These are phyloP conservation scores for Phragmites australis DNA, from an alignment of 176 grass and related monocot genomes.

Conservation along the genomic window DNA sequence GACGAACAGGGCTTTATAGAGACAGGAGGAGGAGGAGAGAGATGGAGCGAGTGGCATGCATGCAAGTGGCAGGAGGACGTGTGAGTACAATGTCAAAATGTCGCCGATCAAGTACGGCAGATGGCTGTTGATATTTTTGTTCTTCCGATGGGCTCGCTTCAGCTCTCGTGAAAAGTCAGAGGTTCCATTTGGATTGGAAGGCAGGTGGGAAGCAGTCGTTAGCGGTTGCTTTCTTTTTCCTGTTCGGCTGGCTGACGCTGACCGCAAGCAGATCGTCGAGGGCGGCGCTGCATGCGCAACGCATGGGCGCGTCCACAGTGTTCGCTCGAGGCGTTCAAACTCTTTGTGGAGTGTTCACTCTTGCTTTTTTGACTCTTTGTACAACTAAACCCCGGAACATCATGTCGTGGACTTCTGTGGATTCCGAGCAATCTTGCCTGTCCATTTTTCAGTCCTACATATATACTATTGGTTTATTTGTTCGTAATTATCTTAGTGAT, in stretches of 20 bases:
- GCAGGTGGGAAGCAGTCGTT: slow-evolving; percentile 33
- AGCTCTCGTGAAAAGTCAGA: slow-evolving; percentile 29
- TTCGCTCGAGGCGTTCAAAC: slow-evolving; percentile 1
- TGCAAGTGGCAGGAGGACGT: not conserved
- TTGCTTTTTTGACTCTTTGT: not conserved
- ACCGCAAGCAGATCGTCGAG: not conserved
- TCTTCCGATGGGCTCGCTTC: not conserved
- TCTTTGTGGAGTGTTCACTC: not conserved
- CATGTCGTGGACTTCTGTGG: slow-evolving; percentile 9
- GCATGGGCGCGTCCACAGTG: not conserved
- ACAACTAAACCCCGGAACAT: not conserved
- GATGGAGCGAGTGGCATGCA: not conserved
- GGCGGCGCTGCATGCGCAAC: not conserved
- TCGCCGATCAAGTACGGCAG: slow-evolving; percentile 42
- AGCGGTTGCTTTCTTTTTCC: not conserved
- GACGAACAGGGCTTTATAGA: slow-evolving; percentile 30
- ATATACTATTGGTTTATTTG: too few species aligned
- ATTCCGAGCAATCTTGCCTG: not conserved
- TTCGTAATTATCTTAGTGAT: not conserved
- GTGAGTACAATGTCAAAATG: slow-evolving; percentile 17
- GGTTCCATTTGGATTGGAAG: not conserved
- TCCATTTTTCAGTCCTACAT: slow-evolving; percentile 1
- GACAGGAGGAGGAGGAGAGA: not conserved
- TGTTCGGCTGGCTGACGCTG: slow-evolving; percentile 25
- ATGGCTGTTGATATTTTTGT: slow-evolving; percentile 22